Base-by-base conservation (phyloP, 495 filamentous ascomycete species). In the Lasiosphaeria hispida region DNA sequence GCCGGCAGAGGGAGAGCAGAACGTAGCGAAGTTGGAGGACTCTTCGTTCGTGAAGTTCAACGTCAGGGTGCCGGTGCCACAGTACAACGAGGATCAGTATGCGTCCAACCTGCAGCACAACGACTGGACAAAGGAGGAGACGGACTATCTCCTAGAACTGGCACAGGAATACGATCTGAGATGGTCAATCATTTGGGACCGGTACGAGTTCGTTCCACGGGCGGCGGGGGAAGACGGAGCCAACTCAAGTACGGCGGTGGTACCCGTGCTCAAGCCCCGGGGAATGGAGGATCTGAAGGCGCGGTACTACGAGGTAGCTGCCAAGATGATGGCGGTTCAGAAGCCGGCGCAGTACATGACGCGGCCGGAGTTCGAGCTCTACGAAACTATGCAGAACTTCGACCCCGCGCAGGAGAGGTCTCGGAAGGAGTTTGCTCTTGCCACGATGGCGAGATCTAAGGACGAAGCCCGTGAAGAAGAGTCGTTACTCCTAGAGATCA, bases 401-500 rank as follows among this genome's bases (percentile, higher is more conserved):
- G 86, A 96, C 62, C 83, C 91, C 0, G 76, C 79, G 7, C 82
- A 86, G 30, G 94, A 97, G 67, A 75, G 78, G 4, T 78, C 80
- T 18, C 88, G 94, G 53, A 97, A 97, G 71, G 82, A 89, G 48
- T 87, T 95, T 63, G 93, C 91, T 3, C 83, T 88, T 53, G 80
- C 85, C 15, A 84, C 92, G 33, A 79, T 97, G 63, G 79, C 82
- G 38, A 86, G 95, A 33, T 86, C 87, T n/a, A 83, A 84, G 36
- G 89, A 96, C 40, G 91, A 97, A 72, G 86, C 91, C 3, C 84
- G 88, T 54, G 94, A 98, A 64, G 94, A 98, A 72, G 89, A 94
- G 63, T 85, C 89, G 55, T 77, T 97, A 1, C 81, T 98, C 6
- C 78, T 88, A 45, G 94, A 98, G 67, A 83, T 98, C 35, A 91